Evolutionary conservation across 108 stramenopile species (phyloP), one percentile per base, ranked within the genome.

Genomic region (Craspedostauros australis): DNA sequence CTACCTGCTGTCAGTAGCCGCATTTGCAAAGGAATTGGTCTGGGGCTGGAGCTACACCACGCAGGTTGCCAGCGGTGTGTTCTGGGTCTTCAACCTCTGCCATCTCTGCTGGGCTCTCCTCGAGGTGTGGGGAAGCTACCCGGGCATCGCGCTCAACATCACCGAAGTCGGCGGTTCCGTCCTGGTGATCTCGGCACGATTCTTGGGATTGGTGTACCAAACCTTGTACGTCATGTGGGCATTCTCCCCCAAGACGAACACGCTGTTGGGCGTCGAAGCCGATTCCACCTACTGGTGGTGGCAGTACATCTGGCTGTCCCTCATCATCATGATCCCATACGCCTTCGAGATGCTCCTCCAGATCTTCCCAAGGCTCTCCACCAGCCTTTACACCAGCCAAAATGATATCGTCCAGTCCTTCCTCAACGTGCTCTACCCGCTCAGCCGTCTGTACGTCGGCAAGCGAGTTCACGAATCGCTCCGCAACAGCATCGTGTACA

Each of bases 251-350:
- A 46, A 73, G 46, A 67, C 68, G 38, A 80, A 82, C 15, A 67
- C 19, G n/a, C 74, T 75, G 46, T 73, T 89, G 40, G 91, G 88
- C 32, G 81, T 92, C 40, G 86, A 86, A 49, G 85, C 77, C 23
- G 85, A 90, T 54, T 70, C 77, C 1, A 75, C 80, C 9, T 96
- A 94, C 62, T 96, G 95, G 95, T 96, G 92, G 92, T 96, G 95
- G 95, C 95, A 96, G 65, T 94, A 96, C 54, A 73, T 96, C 33
- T 96, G 94, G 94, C 68, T 96, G 5, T 93, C 92, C 8, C 61
- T 86, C 20, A 57, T 95, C 22, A 76, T 84, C 38, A 91, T 96
- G 91, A 69, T 77, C 37, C 90, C 91, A 2, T 96, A 93, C 62
- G 45, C 72, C 23, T 50, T 92, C 21, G 94, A 96, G 57, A 63